Conservation (phyloP, 192 early-diverging fungal species). For the Dissophora globulifera region DNA sequence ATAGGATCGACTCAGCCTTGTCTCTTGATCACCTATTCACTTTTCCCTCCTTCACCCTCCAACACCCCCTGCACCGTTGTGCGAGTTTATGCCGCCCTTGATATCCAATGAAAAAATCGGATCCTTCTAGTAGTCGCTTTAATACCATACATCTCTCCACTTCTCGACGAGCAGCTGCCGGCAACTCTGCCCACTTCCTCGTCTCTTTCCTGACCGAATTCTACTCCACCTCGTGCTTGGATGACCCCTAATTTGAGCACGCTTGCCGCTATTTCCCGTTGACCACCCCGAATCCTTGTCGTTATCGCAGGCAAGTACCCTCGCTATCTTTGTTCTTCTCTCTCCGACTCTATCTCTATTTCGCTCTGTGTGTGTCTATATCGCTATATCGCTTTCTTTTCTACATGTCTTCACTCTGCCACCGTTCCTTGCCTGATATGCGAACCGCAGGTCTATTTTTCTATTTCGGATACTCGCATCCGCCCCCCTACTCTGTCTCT, state of each 20-base stretch:
- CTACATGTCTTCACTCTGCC: too few relatives aligned
- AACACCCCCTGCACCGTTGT: constrained; percentile 12
- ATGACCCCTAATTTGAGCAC: constrained; percentile 54
- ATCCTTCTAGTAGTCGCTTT: constrained; percentile 46
- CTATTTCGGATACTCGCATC: too few relatives aligned
- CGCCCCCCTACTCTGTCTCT: too few relatives aligned
- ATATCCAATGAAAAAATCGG: constrained; percentile 55
- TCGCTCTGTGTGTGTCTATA: too few relatives aligned
- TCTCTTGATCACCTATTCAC: constrained; percentile 25
- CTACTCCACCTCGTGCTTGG: constrained; percentile 54
- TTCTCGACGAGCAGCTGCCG: constrained; percentile 53
- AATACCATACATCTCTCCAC: constrained; percentile 39
- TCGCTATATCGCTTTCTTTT: too few relatives aligned
- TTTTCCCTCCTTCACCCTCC: neutral
- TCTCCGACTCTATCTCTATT: too few relatives aligned
- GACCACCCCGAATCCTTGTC: too few relatives aligned
- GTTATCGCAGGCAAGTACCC: too few relatives aligned
- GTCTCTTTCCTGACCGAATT: constrained; percentile 50
- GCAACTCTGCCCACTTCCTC: constrained; percentile 41
- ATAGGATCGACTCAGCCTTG: constrained; percentile 30
- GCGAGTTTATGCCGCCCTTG: constrained; percentile 52
- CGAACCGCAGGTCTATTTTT: too few relatives aligned
- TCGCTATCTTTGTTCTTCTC: too few relatives aligned
- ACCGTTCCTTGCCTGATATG: too few relatives aligned
- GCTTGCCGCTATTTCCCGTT: neutral